Evolutionary conservation across 768 basidiomycete genomes (phyloP).

Genomic region (Agaricus blazei): DNA sequence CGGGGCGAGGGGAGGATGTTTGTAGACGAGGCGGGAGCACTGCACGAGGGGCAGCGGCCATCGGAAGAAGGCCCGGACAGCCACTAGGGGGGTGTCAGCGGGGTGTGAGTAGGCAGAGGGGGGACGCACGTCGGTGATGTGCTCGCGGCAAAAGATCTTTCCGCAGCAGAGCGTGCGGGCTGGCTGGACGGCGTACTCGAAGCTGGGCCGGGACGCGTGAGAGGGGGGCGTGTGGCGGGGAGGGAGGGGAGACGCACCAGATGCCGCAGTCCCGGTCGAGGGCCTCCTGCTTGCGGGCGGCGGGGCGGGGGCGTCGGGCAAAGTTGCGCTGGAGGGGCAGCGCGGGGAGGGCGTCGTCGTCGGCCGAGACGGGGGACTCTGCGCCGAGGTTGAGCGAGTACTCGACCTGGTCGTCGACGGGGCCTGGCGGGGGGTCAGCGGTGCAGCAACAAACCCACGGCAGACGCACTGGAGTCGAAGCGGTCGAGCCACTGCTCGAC

Average conservation of each 20-base stretch:
- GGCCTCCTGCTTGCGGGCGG: not conserved
- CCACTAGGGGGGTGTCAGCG: slow-evolving; percentile 18
- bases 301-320: not conserved
- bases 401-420: slow-evolving; percentile 22
- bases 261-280: slow-evolving; percentile 7
- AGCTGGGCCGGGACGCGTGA: slow-evolving; percentile 11
- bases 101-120: not conserved
- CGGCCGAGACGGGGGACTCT: slow-evolving; percentile 16
- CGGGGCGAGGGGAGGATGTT: slow-evolving; percentile 21
- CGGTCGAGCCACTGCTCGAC: slow-evolving; percentile 10
- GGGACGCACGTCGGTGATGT: slow-evolving; percentile 24
- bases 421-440: slow-evolving; percentile 9
- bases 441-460: not conserved
- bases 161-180: slow-evolving; percentile 27
- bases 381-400: slow-evolving; percentile 22
- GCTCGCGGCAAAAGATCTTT: slow-evolving; percentile 26
- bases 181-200: slow-evolving; percentile 27
- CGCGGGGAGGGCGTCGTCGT: not conserved
- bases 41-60: slow-evolving; percentile 27
- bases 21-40: slow-evolving; percentile 22
- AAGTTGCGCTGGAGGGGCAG: not conserved
- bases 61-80: slow-evolving; percentile 26
- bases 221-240: not conserved
- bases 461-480: not conserved
- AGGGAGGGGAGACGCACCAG: not conserved